A percentile compares a stretch with the other conserved stretches of the same genome.
phyloP scores from a whole-genome alignment of 345 rosid species.

The Eucalyptus sp. region DNA sequence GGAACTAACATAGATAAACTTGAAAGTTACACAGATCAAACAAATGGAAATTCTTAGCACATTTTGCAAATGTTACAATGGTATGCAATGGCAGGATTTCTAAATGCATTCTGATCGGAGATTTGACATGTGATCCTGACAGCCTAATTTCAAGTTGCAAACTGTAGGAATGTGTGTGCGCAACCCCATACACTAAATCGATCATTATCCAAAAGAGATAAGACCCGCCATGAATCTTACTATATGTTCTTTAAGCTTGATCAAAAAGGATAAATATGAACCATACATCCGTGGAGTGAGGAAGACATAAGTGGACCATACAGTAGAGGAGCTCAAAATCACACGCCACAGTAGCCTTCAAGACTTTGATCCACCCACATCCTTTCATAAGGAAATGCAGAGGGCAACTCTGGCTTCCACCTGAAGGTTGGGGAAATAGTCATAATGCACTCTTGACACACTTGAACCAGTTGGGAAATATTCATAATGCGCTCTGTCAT shows the following conservation, averaged over 20 bases:
- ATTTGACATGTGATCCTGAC: background rate
- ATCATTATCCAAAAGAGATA: background rate
- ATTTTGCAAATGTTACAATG: background rate
- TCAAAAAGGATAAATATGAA: background rate
- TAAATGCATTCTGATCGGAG: background rate
- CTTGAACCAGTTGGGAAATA: background rate
- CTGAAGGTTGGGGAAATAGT: background rate
- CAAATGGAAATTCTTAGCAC: background rate
- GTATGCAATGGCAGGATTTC: background rate
- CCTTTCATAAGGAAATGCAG: background rate
- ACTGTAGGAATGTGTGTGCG: background rate
- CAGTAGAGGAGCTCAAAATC: background rate
- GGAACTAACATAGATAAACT: background rate
- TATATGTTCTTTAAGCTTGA: background rate
- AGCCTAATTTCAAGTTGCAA: background rate
- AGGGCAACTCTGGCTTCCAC: background rate
- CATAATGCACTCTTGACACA: background rate
- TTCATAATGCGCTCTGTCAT: background rate
- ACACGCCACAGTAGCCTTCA: background rate
- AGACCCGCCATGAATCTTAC: background rate
- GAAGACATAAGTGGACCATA: background rate
- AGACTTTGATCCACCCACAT: background rate
- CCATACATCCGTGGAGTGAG: background rate
- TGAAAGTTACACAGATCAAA: background rate
- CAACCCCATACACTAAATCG: background rate